Conservation (phyloP, 1,284 basidiomycete genomes). For the Cutaneotrichosporon sp. region DNA sequence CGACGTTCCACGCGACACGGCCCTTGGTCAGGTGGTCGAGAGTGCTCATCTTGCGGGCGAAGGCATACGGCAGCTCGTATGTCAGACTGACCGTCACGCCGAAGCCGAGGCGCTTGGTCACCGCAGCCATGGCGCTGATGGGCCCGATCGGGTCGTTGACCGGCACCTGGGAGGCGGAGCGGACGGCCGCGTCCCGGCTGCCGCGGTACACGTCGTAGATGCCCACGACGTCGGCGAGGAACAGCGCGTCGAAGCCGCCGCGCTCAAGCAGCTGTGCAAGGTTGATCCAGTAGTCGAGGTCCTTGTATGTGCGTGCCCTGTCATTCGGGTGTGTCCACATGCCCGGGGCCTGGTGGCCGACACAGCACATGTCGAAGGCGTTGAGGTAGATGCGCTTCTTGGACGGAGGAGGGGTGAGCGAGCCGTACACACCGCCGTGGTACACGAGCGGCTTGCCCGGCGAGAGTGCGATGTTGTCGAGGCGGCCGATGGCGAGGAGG, state of each 20-base stretch:
- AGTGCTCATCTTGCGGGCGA: conserved; percentile 47
- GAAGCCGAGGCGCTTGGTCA: conserved; percentile 22
- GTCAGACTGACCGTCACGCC: conserved; percentile 27
- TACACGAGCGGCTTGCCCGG: conserved; percentile 20
- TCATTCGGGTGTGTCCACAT: conserved; percentile 20
- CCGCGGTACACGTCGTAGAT: conserved; percentile 25
- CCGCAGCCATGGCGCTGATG: conserved; percentile 23
- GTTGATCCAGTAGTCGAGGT: conserved; percentile 23
- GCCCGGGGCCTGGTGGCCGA: conserved; percentile 22
- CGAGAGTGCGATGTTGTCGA: conserved; percentile 8
- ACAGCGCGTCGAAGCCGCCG: conserved; percentile 19
- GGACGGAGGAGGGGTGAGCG: background rate
- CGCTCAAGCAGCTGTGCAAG: conserved; percentile 18
- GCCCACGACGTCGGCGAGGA: conserved; percentile 23
- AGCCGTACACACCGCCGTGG: conserved; percentile 19
- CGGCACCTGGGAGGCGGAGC: conserved; percentile 19
- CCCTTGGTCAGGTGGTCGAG: conserved; percentile 53
- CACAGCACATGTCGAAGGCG: conserved; percentile 24
- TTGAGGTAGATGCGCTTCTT: conserved; percentile 21
- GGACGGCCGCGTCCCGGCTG: conserved; percentile 18
- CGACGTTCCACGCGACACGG: conserved; percentile 50
- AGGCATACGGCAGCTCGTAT: conserved; percentile 46
- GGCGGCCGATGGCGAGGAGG: conserved; percentile 16
- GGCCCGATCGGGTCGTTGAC: conserved; percentile 20
- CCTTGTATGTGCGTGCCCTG: conserved; percentile 22